Base-by-base conservation (phyloP, 495 filamentous ascomycete species). In the Hyaloscypha bicolor region DNA sequence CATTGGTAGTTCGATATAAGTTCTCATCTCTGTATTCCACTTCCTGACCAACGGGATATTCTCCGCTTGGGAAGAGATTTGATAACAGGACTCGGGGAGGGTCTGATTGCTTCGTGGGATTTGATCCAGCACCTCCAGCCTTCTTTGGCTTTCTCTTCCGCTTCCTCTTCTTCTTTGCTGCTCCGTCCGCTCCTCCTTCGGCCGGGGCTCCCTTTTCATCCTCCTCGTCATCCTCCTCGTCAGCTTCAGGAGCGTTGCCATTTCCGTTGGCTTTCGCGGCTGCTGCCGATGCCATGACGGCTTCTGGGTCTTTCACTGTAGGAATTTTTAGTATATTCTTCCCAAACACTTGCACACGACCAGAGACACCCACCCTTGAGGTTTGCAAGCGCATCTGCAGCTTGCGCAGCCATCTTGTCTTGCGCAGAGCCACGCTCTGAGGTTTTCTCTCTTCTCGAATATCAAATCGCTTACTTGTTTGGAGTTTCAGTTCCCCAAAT, bases 61-160 rank as follows among this genome's bases (percentile, higher is more conserved):
- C 81, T 70, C 85, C 81, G 75, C 87, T 87, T 60, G 89, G 88
- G 80, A 93, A 96, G 31, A 97, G 85, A 68, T 87, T 85, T 62
- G 90, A 87, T 32, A 96, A 80, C 64, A 87, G 82, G 25, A 96
- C 89, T 39, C 91, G 85, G 0, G 93, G 92, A 25, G 93, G 93
- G 33, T 85, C 82, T 32, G 90, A 90, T 80, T 97, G 93, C 63
- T 86, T 81, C 25, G 90, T 91, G 22, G 88, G 86, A 79, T 83
- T 86, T 81, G 90, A 90, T 86, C 89, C 90, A 79, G 86, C 90
- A 84, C 89, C 93, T 66, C 82, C 80, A 77, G 85, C 85, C 83
- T 87, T 91, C 82, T 90, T 91, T 82, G 93, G 93, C 83, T 90
- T 94, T 80, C 92, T 92, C 81, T 93, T 93, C 77, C 86, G 85